Evolutionary conservation across 148 eudicot genomes (phyloP).

Genomic region (Pouteria glomerata): DNA sequence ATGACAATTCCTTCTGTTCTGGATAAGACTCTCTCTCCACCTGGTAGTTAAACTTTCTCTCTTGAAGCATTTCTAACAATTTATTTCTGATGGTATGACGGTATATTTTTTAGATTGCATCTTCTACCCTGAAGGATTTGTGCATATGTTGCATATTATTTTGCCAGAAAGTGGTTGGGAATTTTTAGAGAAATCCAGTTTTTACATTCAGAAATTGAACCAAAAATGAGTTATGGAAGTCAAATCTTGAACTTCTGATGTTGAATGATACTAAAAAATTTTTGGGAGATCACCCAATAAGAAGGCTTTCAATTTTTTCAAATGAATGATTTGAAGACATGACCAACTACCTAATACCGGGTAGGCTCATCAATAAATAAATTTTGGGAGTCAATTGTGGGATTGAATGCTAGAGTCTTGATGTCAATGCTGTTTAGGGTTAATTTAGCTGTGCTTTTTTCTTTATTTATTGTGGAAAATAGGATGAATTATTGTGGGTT

Average conservation of each 20-base stretch:
- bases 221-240: neutral
- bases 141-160: neutral
- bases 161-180: neutral
- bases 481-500: neutral
- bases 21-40: conserved; percentile 82
- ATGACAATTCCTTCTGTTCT: conserved; percentile 92
- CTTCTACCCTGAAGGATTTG: neutral
- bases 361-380: too few relatives aligned
- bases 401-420: neutral
- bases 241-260: conserved; percentile 1
- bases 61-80: neutral
- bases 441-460: neutral
- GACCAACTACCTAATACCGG: too few relatives aligned
- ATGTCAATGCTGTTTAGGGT: neutral
- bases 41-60: conserved; percentile 36
- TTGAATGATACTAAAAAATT: neutral
- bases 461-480: neutral
- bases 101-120: neutral
- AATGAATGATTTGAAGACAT: too few relatives aligned
- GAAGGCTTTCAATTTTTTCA: too few relatives aligned
- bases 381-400: neutral
- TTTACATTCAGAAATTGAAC: neutral
- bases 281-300: too few relatives aligned
- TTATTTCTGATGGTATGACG: neutral
- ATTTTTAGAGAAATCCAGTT: too few relatives aligned